Base-by-base conservation (phyloP, 1,284 basidiomycete genomes). In the Takashimella tepidaria region DNA sequence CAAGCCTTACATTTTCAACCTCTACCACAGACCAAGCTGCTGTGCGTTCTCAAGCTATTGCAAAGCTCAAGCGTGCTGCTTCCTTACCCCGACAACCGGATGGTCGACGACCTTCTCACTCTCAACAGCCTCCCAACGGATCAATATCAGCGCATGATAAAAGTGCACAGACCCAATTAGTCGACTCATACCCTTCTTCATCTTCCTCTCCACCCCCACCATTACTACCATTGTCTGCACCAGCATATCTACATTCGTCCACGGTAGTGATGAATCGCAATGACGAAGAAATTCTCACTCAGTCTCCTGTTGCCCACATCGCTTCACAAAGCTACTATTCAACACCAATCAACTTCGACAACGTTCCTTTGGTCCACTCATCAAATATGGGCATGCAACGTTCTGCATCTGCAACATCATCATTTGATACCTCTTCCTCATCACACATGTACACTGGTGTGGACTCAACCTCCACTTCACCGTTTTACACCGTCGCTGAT, bases 11-110 rank as follows among this genome's bases (percentile, higher is more conserved):
- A n/a, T n/a, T 40, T 12, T 59, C 60, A 4, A 57, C 62, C 13
- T 51, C 61, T 3, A 43, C 31, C 4, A 59, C 49, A 13, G 46
- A 63, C 13, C 46, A 55, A 8, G 82, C 85, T 51, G 82, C 85
- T 65, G 82, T 86, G 66, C 82, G 90, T 56, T 87, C 88, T 66
- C 83, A 83, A 55, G 87, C 89, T n/a, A 85, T 92, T 56, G 88
- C 88, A 51, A 89, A 85, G 77, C 82, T 93, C 60, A 91, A 88
- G 75, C 84, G 90, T 62, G 89, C 90, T 40, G 88, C 89, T 47
- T 92, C 89, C 20, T 76, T 92, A 24, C 90, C 90, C 37, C 82
- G 90, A 52, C 88, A 88, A 81, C 88, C 89, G 70, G 86, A 90
- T 71, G 89, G 89, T 1, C 78, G 89, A 48, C 80, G 90, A 46